These are phyloP conservation scores for Protomyces lactucae-debilis DNA, from an alignment of 1,139 yeast species.

Conservation along the genomic window DNA sequence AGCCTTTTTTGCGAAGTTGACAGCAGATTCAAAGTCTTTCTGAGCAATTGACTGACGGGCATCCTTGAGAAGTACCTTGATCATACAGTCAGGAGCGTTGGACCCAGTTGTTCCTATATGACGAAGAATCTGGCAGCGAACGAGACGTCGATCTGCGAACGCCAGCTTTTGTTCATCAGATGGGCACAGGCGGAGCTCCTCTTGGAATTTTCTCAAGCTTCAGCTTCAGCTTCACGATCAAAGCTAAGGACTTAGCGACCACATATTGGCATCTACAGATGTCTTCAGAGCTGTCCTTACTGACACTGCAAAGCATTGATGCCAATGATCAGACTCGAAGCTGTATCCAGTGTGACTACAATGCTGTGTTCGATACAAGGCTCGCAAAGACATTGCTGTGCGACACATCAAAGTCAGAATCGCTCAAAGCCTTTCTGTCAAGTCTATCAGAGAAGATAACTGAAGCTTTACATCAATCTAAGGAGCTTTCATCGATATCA, in stretches of 20 bases:
- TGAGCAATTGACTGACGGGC: slow-evolving; percentile 14
- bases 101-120: not conserved
- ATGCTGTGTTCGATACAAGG: not conserved
- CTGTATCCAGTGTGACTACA: slow-evolving; percentile 6
- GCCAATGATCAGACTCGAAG: not conserved
- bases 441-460: not conserved
- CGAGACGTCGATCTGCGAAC: too few species aligned
- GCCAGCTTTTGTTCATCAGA: too few species aligned
- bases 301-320: not conserved
- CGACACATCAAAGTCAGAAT: not conserved
- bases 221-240: too few species aligned
- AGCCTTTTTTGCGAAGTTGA: slow-evolving; percentile 41
- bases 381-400: not conserved
- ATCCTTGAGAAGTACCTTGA: slow-evolving; percentile 14
- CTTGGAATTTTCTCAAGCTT: too few species aligned
- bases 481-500: not conserved
- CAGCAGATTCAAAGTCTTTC: slow-evolving; percentile 15
- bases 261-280: not conserved
- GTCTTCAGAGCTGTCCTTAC: not conserved
- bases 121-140: too few species aligned
- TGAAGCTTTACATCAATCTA: not conserved
- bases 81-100: not conserved
- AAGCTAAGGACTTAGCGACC: too few species aligned
- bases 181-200: too few species aligned
- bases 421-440: slow-evolving; percentile 1